These are phyloP conservation scores for Colletotrichum tofieldiae DNA, from an alignment of 2,329 filamentous ascomycete species.

Conservation along the genomic window DNA sequence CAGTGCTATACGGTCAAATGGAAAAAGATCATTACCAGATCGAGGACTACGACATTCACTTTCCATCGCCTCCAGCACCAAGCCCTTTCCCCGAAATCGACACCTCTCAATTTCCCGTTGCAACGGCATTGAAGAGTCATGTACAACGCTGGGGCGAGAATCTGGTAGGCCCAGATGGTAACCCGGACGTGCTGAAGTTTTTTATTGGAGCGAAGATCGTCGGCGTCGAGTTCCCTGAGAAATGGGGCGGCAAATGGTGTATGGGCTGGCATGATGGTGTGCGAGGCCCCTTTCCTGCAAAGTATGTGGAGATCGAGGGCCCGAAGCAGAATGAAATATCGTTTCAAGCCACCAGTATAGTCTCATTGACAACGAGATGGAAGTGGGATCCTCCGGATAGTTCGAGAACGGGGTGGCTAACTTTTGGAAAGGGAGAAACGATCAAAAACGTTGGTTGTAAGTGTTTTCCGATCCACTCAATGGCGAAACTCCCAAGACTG, in stretches of 20 bases:
- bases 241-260: constrained; percentile 55
- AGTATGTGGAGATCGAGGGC: constrained; percentile 48
- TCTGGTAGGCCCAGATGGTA: constrained; percentile 52
- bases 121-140: constrained; percentile 54
- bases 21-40: constrained; percentile 48
- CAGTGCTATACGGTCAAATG: constrained; percentile 51
- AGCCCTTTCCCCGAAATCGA: constrained; percentile 47
- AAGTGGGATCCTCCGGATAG: constrained; percentile 48
- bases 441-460: constrained; percentile 63
- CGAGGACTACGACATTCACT: constrained; percentile 56
- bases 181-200: constrained; percentile 57
- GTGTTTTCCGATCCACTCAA: background rate
- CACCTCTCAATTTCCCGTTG: constrained; percentile 50
- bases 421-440: constrained; percentile 63
- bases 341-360: constrained; percentile 19
- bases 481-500: background rate
- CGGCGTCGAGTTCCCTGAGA: constrained; percentile 52
- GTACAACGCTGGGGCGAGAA: constrained; percentile 53
- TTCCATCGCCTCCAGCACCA: constrained; percentile 50
- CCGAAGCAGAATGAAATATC: constrained; percentile 45
- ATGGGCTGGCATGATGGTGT: constrained; percentile 53
- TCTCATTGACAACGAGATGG: constrained; percentile 49
- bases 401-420: constrained; percentile 43
- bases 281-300: constrained; percentile 49
- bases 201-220: constrained; percentile 52